A percentile compares a stretch with the other conserved stretches of the same genome.
These are phyloP conservation scores for Amniculicola lignicola DNA, from an alignment of 495 filamentous ascomycete genomes.

Conservation along the genomic window DNA sequence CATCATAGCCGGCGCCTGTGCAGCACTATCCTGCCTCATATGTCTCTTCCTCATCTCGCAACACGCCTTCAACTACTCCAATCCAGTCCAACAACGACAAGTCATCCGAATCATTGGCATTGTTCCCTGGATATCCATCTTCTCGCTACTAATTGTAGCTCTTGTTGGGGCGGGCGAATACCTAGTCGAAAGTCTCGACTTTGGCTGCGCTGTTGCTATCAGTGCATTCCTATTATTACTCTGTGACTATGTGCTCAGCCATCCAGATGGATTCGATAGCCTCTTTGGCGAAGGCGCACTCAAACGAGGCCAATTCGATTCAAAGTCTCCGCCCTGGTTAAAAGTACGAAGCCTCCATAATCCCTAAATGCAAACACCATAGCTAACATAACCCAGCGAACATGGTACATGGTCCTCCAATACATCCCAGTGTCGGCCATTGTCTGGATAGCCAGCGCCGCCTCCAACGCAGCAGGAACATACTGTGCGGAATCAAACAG, in stretches of 20 bases:
- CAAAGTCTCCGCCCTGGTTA: slow-evolving; percentile 20
- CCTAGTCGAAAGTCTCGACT: slow-evolving; percentile 12
- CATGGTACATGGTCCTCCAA: slow-evolving; percentile 33
- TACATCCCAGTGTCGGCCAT: slow-evolving; percentile 34
- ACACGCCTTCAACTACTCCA: slow-evolving; percentile 25
- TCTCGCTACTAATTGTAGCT: slow-evolving; percentile 17
- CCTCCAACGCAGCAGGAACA: slow-evolving; percentile 9
- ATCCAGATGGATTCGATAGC: slow-evolving; percentile 15
- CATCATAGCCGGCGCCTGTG: slow-evolving; percentile 17
- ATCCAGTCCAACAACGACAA: slow-evolving; percentile 28
- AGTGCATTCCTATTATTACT: slow-evolving; percentile 23
- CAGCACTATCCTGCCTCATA: slow-evolving; percentile 3
- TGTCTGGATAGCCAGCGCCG: slow-evolving; percentile 24
- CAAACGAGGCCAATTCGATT: slow-evolving; percentile 6
- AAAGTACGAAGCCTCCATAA: slow-evolving; percentile 5
- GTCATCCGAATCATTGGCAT: slow-evolving; percentile 26
- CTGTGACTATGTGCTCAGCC: slow-evolving; percentile 18
- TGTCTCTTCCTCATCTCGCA: neutral
- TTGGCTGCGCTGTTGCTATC: slow-evolving; percentile 21
- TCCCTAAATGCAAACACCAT: neutral
- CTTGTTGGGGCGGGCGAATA: slow-evolving; percentile 11
- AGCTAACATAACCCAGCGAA: slow-evolving; percentile 9
- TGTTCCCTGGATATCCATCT: slow-evolving; percentile 18
- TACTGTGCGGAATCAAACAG: slow-evolving; percentile 29
- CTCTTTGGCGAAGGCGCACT: slow-evolving; percentile 17